phyloP scores from a whole-genome alignment of 2,329 filamentous ascomycete species.

The Blastomyces gilchristii region DNA sequence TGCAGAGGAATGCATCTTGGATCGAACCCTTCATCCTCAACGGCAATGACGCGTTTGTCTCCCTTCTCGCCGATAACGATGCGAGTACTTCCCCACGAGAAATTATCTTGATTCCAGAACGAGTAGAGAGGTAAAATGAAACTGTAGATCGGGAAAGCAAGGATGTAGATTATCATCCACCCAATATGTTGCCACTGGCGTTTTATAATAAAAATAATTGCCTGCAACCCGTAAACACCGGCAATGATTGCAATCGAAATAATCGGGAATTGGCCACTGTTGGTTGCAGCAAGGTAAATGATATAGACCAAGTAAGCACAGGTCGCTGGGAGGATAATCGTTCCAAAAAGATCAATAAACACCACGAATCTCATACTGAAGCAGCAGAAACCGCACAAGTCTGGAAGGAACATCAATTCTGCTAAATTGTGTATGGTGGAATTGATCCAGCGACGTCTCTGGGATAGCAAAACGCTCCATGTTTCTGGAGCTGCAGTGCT shows the following conservation, averaged over 20 bases:
- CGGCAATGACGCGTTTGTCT: conserved; percentile 76
- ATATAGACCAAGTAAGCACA: conserved; percentile 79
- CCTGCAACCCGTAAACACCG: conserved; percentile 89
- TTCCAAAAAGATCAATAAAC: conserved; percentile 86
- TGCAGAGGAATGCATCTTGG: conserved; percentile 88
- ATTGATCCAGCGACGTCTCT: conserved; percentile 98
- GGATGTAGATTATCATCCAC: conserved; percentile 98
- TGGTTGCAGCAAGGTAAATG: conserved; percentile 63
- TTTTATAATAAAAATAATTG: conserved; percentile 91
- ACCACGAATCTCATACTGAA: conserved; percentile 98
- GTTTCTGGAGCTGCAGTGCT: conserved; percentile 88
- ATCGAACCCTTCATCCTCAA: conserved; percentile 75
- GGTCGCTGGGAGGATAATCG: conserved; percentile 81
- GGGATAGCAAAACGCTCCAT: conserved; percentile 90
- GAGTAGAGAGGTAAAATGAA: conserved; percentile 89
- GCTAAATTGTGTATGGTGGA: conserved; percentile 94
- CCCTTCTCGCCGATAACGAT: conserved; percentile 93
- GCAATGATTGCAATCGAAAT: conserved; percentile 85
- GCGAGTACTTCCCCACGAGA: conserved; percentile 97
- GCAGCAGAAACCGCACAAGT: conserved; percentile 97
- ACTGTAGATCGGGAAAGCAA: conserved; percentile 91
- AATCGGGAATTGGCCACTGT: conserved; percentile 65
- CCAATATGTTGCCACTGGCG: conserved; percentile 96
- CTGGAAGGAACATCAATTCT: conserved; percentile 79
- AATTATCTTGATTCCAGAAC: conserved; percentile 99